Evolutionary conservation across 1,139 yeast species (phyloP), one percentile per base, ranked within the genome.

Genomic region (Kodamaea arcana): DNA sequence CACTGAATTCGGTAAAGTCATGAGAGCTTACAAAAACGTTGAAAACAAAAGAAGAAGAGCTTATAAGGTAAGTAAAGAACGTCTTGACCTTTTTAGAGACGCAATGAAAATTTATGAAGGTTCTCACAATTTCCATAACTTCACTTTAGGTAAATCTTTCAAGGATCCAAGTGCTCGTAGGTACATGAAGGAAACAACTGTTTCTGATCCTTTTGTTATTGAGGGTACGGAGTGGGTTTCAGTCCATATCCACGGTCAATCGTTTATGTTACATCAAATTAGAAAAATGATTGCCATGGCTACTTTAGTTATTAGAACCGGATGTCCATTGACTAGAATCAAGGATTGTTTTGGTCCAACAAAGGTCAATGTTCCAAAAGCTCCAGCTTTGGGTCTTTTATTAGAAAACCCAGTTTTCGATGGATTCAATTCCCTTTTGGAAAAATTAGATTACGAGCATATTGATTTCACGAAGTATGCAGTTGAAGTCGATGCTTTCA

Each of bases 261-360:
- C 97, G 7, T 92, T 92, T 59, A 94, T 94, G 99, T 71, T 92
- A 43, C 98, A 92, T 60, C 99, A 92, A 69, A 92, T 92, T 52
- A 79, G 99, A 57, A 92, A 92, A 58, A 92, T 92, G 99, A 87
- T 94, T 40, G 94, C 97, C 18, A 83, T 92, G 95, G 95, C 95
- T 1, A 78, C 90, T 0, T 69, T 92, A 36, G 78, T 85, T 13
- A 79, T 90, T 21, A 76, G 98, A 52, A 81, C 94, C 15, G 92
- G 95, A 13, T 78, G 92, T 51, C 95, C 97, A 3, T 56, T 76
- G 21, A 71, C 72, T 15, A 75, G 95, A 46, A 85, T 92, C 44
- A 56, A 66, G n/a, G 84, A 86, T 50, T 85, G 95, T 4, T 92
- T 87, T 54, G 79, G 80, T 2, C 71, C 78, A 2, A 73, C 74